Evolutionary conservation across 176 grass and related monocot species (phyloP), one percentile per base, ranked within the genome.

Genomic region (Leersia perrieri): DNA sequence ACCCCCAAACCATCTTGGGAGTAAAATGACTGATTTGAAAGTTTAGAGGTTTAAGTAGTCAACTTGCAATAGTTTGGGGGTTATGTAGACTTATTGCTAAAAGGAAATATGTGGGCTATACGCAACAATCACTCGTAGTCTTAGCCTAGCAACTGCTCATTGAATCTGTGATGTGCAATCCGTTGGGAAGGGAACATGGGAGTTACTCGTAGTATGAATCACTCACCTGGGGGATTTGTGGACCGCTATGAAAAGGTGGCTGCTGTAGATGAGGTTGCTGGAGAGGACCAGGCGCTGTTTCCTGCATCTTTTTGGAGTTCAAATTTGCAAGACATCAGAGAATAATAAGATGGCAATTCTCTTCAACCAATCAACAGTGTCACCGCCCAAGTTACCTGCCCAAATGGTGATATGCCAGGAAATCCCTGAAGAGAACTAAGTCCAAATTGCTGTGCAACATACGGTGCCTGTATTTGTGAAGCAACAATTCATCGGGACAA

Each of bases 351-450:
- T 12, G 33, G 13, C 18, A 89, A 63, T 27, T 68, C 62, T 65
- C 13, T 78, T 73, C 25, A 80, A 75, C 29, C 70, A 67, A 60
- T 62, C 8, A 30, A 29, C 27, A 51, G 33, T 81, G 22, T 25
- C n/a, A 42, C 1, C 41, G 32, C 77, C 67, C 53, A 60, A 76
- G 61, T 77, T 91, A 97, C 91, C 94, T 97, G 94, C 82, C 33
- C 90, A 90, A 97, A 94, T 44, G 92, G 89, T 8, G 91, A 58
- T 60, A 97, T 92, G 74, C 84, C 89, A 35, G 90, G 79, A 53
- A 92, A 94, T 82, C 91, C 94, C 73, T 97, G 94, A 31, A 97
- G 68, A 66, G 91, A 76, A 61, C 85, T 72, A 82, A 97, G 91
- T 14, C 84, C 82, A n/a, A 90, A 94, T 76, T 97, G 94, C 79